Evolutionary conservation across 768 basidiomycete genomes (phyloP).

Genomic region (Boletus rubroflammeus): DNA sequence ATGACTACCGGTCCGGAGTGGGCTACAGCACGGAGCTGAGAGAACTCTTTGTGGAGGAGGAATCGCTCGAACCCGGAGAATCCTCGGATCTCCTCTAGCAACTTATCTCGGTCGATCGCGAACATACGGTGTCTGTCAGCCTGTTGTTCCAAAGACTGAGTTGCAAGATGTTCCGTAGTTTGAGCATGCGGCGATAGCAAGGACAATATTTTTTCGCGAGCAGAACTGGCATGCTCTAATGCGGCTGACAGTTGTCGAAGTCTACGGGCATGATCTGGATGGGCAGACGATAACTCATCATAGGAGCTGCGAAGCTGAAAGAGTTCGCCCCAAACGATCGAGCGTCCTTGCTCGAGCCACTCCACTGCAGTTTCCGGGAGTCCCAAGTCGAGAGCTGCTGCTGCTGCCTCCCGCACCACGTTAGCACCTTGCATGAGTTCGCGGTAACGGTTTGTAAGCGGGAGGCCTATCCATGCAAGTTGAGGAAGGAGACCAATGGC

Average conservation of each 20-base stretch:
- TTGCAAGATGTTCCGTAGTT: background rate
- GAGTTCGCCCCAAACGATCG: conserved; percentile 9
- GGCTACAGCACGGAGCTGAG: background rate
- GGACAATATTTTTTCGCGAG: background rate
- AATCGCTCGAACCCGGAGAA: background rate
- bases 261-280: conserved; percentile 7
- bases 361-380: conserved; percentile 7
- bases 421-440: background rate
- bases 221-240: background rate
- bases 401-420: conserved; percentile 7
- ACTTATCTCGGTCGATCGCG: background rate
- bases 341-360: conserved; percentile 19
- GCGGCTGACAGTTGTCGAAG: background rate
- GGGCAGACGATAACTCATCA: background rate
- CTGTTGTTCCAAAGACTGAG: background rate
- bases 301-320: conserved; percentile 10
- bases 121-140: background rate
- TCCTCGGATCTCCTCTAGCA: background rate
- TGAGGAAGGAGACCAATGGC: background rate
- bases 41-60: background rate
- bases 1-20: background rate
- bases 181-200: background rate
- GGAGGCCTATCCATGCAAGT: background rate
- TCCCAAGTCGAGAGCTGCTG: conserved; percentile 1
- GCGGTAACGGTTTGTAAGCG: background rate